Conservation (phyloP, 768 basidiomycete genomes). For the Cystofilobasidium ferigula region DNA sequence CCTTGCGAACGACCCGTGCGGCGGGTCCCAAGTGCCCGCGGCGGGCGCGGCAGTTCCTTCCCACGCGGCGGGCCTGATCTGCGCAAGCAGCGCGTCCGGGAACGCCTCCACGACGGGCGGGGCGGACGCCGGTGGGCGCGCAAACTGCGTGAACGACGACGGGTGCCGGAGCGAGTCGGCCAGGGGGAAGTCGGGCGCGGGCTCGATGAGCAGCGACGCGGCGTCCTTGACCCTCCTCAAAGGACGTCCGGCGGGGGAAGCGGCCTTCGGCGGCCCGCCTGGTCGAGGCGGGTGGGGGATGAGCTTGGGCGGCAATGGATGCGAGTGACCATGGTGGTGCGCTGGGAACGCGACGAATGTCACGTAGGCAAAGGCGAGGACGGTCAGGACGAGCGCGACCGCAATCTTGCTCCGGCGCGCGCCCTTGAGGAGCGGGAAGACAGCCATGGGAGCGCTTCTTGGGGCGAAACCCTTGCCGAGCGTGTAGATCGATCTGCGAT, state of each 20-base stretch:
- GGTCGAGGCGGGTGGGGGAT: background rate
- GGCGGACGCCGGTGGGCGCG: background rate
- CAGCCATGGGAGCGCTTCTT: background rate
- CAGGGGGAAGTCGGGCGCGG: slow-evolving; percentile 9
- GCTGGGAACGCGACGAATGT: no score
- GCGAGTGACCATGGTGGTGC: background rate
- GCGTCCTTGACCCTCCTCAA: slow-evolving; percentile 6
- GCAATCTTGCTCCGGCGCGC: background rate
- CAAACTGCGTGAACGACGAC: slow-evolving; percentile 2
- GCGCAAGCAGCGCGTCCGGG: background rate
- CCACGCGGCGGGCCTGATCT: background rate
- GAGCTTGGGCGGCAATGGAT: background rate
- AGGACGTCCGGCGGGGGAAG: background rate
- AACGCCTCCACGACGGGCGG: background rate
- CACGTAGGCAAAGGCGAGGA: background rate
- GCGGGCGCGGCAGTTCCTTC: background rate
- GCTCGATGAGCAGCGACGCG: background rate
- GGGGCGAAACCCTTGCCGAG: background rate
- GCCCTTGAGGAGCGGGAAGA: background rate
- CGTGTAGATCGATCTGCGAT: no score
- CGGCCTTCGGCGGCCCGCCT: background rate
- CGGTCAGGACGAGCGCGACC: background rate
- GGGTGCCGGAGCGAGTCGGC: background rate
- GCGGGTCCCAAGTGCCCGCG: slow-evolving; percentile 17
- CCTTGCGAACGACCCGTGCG: slow-evolving; percentile 9